Conservation (phyloP, 2,329 filamentous ascomycete genomes). For the Fusarium begoniae region DNA sequence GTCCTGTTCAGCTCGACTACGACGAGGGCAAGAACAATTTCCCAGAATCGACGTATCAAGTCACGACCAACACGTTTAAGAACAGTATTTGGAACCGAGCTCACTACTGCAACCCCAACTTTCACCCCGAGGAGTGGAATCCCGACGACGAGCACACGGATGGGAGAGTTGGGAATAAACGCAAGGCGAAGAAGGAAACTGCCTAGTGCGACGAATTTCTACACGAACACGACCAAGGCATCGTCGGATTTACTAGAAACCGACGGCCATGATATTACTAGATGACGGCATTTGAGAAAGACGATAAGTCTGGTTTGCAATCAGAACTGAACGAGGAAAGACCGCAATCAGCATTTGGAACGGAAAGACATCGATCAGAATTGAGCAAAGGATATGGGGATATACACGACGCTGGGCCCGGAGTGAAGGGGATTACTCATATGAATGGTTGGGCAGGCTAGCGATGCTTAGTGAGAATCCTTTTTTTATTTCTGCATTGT, state of each 20-base stretch:
- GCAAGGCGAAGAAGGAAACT: conserved; percentile 38
- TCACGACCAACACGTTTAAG: conserved; percentile 68
- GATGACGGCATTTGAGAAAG: not conserved
- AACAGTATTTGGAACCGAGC: conserved; percentile 74
- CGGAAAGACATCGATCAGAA: not conserved
- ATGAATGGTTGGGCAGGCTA: conserved; percentile 30
- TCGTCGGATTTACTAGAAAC: conserved; percentile 7
- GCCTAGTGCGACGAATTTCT: not conserved
- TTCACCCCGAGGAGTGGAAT: conserved; percentile 56
- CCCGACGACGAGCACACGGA: conserved; percentile 52
- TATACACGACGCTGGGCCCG: not conserved
- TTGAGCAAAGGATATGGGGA: not conserved
- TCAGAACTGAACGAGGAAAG: not conserved
- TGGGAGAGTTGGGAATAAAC: conserved; percentile 40
- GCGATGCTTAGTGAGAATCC: conserved; percentile 37
- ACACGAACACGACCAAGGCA: not conserved
- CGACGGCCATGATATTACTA: conserved; percentile 5
- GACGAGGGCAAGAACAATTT: conserved; percentile 57
- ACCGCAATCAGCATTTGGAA: not conserved
- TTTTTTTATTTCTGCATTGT: conserved; percentile 33
- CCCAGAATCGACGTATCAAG: conserved; percentile 57
- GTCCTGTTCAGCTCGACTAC: conserved; percentile 56
- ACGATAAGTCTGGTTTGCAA: not conserved
- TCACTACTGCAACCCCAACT: conserved; percentile 71
- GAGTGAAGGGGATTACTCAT: conserved; percentile 25